Base-by-base conservation (phyloP, 495 filamentous ascomycete species). In the Penicillium malachiteum region DNA sequence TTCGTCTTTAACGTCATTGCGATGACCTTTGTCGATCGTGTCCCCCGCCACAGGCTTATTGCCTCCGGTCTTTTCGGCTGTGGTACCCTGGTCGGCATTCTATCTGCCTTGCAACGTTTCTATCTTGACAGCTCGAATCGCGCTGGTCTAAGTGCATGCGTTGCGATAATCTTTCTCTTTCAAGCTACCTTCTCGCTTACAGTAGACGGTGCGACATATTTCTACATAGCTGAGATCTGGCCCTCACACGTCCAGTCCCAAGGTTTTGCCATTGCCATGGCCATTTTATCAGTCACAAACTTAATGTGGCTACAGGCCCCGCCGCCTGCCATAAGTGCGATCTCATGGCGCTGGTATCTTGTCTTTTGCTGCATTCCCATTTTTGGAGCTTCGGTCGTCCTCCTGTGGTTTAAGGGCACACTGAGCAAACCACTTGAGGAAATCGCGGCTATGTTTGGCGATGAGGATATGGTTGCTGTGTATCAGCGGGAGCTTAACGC, bases 401-500 rank as follows among this genome's bases (percentile, higher is more conserved):
- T 45, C 10, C 18, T 35, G 11, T 21, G 39, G 2, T 52, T 43
- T 41, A 40, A 52, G 41, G 38, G 44, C 10, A 52, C 50, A 13
- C 33, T 39, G 7, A 40, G 35, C 12, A 52, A 52, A 18, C 50
- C 50, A 31, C 30, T 52, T 14, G 50, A 52, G 50, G 50, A 52
- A 40, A 52, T 52, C 18, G 50, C 50, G 5, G 50, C 50, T 7
- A 34, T 52, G 40, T 48, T 52, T 37, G 52, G 41, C 10, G 50
- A 43, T 21, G 40, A 9, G 2, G 30, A 52, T 18, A 40, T 43
- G 34, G 50, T 52, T 32, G 50, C 33, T 16, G 50, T 46, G 11
- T 42, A 65, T 26, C 88, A 81, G 78, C 72, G 78, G 52, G 88
- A 83, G 87, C 75, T 83, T 42, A 86, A 86, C n/a, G 84, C 9